phyloP scores from a whole-genome alignment of 2,329 filamentous ascomycete species.

The Coniochaeta sp. region DNA sequence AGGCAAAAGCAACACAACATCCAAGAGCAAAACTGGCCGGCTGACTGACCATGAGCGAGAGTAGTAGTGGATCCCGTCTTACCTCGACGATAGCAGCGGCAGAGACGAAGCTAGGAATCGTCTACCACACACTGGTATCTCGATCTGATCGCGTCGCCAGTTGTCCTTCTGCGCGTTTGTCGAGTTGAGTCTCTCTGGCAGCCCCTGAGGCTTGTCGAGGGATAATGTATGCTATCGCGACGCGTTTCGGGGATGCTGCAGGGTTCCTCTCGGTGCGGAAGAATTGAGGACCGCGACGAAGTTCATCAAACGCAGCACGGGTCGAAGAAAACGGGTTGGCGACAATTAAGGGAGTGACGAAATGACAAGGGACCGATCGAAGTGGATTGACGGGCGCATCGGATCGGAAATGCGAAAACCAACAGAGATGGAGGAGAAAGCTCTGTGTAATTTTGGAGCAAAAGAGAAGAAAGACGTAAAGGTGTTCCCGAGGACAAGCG shows the following conservation, averaged over 20 bases:
- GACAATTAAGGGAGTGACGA: constrained; percentile 10
- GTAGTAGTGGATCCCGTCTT: constrained; percentile 20
- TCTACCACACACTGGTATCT: constrained; percentile 56
- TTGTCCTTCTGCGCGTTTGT: background rate
- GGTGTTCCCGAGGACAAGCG: background rate
- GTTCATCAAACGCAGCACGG: background rate
- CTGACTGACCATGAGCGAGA: constrained; percentile 2
- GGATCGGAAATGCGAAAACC: constrained; percentile 1
- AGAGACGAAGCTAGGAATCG: constrained; percentile 51
- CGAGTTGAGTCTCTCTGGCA: background rate
- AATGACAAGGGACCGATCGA: constrained; percentile 4
- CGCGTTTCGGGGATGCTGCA: constrained; percentile 4
- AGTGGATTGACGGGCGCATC: constrained; percentile 4
- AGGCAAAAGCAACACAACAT: constrained; percentile 6
- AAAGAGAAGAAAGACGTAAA: background rate
- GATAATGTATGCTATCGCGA: background rate
- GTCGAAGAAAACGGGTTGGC: background rate
- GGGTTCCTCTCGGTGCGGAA: constrained; percentile 1
- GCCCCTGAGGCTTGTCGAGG: background rate
- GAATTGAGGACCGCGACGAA: constrained; percentile 2
- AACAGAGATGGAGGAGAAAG: background rate
- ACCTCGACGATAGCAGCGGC: constrained; percentile 53
- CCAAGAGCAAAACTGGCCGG: background rate
- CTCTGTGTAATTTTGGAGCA: background rate
- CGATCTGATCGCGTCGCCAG: constrained; percentile 18